Conservation (phyloP, 352 stramenopile species). For the Phytopythium ostracodes region DNA sequence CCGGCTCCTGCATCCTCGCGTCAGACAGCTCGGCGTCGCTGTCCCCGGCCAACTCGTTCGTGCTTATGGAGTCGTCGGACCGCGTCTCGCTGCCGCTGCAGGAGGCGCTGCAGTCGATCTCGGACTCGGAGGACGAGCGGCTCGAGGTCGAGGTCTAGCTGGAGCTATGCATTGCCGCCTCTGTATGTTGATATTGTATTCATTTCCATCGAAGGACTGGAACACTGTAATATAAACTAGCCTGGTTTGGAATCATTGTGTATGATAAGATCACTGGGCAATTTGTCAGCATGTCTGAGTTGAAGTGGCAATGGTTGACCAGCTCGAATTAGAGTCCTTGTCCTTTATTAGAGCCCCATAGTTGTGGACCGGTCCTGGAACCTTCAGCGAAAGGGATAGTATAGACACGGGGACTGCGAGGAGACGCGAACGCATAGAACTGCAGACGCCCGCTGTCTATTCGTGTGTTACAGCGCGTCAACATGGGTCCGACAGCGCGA, state of each 20-base stretch:
- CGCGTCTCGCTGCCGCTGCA: conserved; percentile 14
- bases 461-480: background rate
- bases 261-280: background rate
- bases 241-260: background rate
- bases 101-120: conserved; percentile 8
- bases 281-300: background rate
- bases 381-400: no score
- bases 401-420: background rate
- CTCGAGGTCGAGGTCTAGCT: conserved; percentile 26
- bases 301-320: background rate
- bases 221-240: background rate
- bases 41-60: conserved; percentile 34
- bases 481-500: background rate
- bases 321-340: no score
- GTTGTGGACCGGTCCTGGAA: background rate
- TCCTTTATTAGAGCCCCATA: no score
- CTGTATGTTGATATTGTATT: background rate
- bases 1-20: conserved; percentile 33
- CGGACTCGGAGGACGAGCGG: conserved; percentile 27
- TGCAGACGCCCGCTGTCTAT: background rate
- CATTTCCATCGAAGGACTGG: background rate
- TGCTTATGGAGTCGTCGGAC: conserved; percentile 27
- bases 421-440: background rate
- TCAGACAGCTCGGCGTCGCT: conserved; percentile 18
- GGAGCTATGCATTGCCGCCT: background rate